Conservation (phyloP, 768 basidiomycete species). For the Lactarius sanguifluus region DNA sequence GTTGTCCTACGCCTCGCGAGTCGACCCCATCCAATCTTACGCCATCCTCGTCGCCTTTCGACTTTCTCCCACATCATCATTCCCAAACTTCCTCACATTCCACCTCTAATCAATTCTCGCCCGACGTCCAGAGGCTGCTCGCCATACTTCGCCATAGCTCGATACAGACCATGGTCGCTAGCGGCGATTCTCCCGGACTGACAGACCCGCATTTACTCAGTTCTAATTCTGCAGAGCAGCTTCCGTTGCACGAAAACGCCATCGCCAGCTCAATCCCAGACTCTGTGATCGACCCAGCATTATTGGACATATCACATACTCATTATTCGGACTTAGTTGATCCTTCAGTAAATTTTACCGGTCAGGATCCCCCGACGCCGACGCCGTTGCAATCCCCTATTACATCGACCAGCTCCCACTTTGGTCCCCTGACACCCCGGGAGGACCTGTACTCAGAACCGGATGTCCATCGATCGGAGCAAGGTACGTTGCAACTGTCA, state of each 20-base stretch:
- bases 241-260: neutral
- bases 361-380: slow-evolving; percentile 19
- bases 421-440: slow-evolving; percentile 37
- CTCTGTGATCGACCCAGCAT: slow-evolving; percentile 30
- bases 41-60: neutral
- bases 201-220: slow-evolving; percentile 53
- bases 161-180: neutral
- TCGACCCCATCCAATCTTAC: neutral
- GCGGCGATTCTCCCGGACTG: slow-evolving; percentile 41
- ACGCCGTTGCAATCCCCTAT: slow-evolving; percentile 29
- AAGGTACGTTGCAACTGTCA: slow-evolving; percentile 25
- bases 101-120: slow-evolving; percentile 13
- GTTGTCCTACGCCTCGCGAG: slow-evolving; percentile 12
- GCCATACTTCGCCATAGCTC: slow-evolving; percentile 4
- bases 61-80: neutral
- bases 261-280: slow-evolving; percentile 10
- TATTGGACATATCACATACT: slow-evolving; percentile 18
- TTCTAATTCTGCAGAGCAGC: slow-evolving; percentile 18
- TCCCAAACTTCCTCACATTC: slow-evolving; percentile 7
- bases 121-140: slow-evolving; percentile 17
- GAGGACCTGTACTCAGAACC: slow-evolving; percentile 40
- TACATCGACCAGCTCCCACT: slow-evolving; percentile 29
- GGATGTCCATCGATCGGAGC: slow-evolving; percentile 34
- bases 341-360: slow-evolving; percentile 27
- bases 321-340: slow-evolving; percentile 11